phyloP scores from a whole-genome alignment of 495 filamentous ascomycete genomes.

The Penicillium longicatenatum region DNA sequence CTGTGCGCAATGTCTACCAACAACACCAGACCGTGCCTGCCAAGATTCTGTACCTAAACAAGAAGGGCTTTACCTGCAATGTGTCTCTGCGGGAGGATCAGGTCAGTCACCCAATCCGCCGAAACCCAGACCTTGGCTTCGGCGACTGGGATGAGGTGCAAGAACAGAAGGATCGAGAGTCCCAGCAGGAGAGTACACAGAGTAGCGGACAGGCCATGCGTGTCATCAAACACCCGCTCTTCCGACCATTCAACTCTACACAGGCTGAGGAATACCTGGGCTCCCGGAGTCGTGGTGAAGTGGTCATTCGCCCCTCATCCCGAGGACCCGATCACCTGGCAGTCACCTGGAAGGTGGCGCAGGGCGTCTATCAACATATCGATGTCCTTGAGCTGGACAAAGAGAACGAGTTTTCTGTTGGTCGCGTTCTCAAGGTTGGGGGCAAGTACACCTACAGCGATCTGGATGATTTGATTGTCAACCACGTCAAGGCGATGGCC shows the following conservation, averaged over 20 bases:
- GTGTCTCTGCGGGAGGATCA: constrained; percentile 81
- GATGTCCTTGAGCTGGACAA: constrained; percentile 97
- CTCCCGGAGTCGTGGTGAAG: constrained; percentile 79
- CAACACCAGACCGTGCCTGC: constrained; percentile 82
- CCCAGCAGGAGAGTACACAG: constrained; percentile 78
- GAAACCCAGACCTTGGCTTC: constrained; percentile 65
- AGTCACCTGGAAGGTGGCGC: constrained; percentile 97
- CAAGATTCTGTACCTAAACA: constrained; percentile 83
- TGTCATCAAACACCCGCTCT: constrained; percentile 96
- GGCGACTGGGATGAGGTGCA: constrained; percentile 84
- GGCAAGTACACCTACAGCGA: constrained; percentile 90
- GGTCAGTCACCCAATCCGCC: constrained; percentile 67
- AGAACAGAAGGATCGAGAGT: constrained; percentile 77
- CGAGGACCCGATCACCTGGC: constrained; percentile 93
- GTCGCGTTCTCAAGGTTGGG: constrained; percentile 76
- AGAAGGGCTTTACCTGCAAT: constrained; percentile 76
- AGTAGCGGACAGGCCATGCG: constrained; percentile 78
- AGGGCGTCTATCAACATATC: constrained; percentile 93
- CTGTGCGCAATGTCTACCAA: constrained; percentile 59
- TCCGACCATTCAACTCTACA: constrained; percentile 85
- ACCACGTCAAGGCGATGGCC: constrained; percentile 95
- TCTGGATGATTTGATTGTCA: constrained; percentile 95
- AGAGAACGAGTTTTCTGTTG: constrained; percentile 92
- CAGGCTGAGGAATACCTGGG: constrained; percentile 95
- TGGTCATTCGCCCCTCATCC: constrained; percentile 92